phyloP scores from a whole-genome alignment of 1,139 yeast species.

The Debaryomyces coudertii region DNA sequence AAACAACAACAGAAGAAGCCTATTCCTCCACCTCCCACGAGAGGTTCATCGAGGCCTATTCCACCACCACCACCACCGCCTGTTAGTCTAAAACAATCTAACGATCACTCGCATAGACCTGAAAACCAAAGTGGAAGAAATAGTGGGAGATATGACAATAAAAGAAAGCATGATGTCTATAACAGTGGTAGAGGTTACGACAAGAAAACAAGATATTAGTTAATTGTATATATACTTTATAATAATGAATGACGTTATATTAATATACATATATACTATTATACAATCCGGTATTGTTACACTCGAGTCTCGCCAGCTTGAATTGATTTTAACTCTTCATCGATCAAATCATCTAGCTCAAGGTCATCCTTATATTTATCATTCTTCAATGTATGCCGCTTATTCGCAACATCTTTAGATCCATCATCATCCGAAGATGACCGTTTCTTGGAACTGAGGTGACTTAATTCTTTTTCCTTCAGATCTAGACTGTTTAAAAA shows the following conservation, averaged over 20 bases:
- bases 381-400: constrained; percentile 2
- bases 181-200: constrained; percentile 32
- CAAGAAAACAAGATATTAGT: constrained; percentile 35
- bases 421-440: constrained; percentile 2
- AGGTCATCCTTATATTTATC: constrained; percentile 17
- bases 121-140: constrained; percentile 13
- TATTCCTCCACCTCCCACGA: constrained; percentile 26
- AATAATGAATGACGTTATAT: constrained; percentile 5
- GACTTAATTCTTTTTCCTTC: constrained; percentile 13
- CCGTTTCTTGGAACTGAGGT: constrained; percentile 7
- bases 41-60: constrained; percentile 15
- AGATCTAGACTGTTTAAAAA: constrained; percentile 34
- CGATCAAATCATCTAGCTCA: constrained; percentile 34
- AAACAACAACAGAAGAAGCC: constrained; percentile 7
- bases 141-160: constrained; percentile 18
- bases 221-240: constrained; percentile 4
- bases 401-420: background rate
- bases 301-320: constrained; percentile 20
- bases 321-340: constrained; percentile 31
- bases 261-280: constrained; percentile 12
- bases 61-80: constrained; percentile 27
- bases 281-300: constrained; percentile 11
- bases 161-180: constrained; percentile 31
- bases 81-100: constrained; percentile 24
- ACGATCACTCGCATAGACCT: constrained; percentile 8